Base-by-base conservation (phyloP, 148 eudicot genomes). In the Fallopia convolvulus region DNA sequence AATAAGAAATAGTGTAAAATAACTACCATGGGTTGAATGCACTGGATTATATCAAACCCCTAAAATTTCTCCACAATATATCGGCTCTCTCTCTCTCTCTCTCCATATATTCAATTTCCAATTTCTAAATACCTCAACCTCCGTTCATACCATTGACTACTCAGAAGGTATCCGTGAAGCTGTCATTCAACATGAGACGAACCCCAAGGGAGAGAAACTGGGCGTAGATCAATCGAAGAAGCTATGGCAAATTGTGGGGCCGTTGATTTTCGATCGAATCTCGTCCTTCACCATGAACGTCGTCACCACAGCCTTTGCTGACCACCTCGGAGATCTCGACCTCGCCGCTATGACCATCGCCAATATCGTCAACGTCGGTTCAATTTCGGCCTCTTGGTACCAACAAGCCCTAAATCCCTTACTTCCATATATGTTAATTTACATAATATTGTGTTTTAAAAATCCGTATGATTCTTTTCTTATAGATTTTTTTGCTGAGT, bases 161-260 rank as follows among this genome's bases (percentile, higher is more conserved):
- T 18, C 61, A 8, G 68, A 8, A 23, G 68, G 23, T 26, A 9
- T 60, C 36, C 68, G 14, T 26, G 13, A 8, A 60, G 2, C 68
- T 26, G 14, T 60, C 11, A 3, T 60, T 4, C 23, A 60, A 26
- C 13, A 9, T 3, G 68, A 60, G 68, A 60, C 36, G 68, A 60
- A 33, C 2, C 11, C 14, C 56, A 46, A 75, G 47, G 77, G 9
- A 11, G 26, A 6, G 53, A 55, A 75, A 13, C 8, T 80, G 77
- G 70, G 36, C 82, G 46, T 87, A 87, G 92, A 83, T 74, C 88
- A 89, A 71, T 77, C 90, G 1, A 89, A 83, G 84, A 87, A 89
- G 76, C 77, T 85, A 72, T 89, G 92, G 92, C 85, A 87, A 18
- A 73, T 89, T 9, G 90, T 83, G 0, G 90, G 90, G 8, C 92